Percentiles rank a stretch among this genome's conserved stretches.
Evolutionary conservation across 805 yeast genomes (phyloP).

Genomic region (Yueomyces sinensis): DNA sequence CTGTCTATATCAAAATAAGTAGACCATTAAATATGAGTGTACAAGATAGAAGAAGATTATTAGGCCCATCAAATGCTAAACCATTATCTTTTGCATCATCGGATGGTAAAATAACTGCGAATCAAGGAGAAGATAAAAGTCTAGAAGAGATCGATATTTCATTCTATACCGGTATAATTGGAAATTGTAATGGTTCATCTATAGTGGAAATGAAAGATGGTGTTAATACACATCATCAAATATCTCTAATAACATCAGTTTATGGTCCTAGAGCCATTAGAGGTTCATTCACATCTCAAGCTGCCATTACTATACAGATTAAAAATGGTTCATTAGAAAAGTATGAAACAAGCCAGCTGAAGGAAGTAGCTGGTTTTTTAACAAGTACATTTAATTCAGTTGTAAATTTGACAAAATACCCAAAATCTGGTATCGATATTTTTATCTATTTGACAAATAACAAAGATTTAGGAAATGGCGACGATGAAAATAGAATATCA

Average conservation of each 20-base stretch:
- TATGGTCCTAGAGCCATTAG: constrained; percentile 85
- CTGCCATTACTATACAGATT: constrained; percentile 43
- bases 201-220: constrained; percentile 47
- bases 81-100: constrained; percentile 29
- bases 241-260: constrained; percentile 49
- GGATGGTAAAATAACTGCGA: not conserved
- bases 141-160: constrained; percentile 4
- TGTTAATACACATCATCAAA: constrained; percentile 14
- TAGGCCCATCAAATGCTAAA: constrained; percentile 64
- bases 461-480: constrained; percentile 3
- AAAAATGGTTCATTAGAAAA: constrained; percentile 24
- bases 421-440: constrained; percentile 79
- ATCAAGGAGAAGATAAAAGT: constrained; percentile 6
- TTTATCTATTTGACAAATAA: constrained; percentile 47
- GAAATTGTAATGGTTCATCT: constrained; percentile 73
- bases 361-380: constrained; percentile 30
- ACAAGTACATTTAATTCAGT: constrained; percentile 27
- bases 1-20: too few relatives aligned
- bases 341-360: constrained; percentile 18
- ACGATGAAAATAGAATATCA: constrained; percentile 19
- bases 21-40: too few relatives aligned
- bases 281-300: constrained; percentile 56
- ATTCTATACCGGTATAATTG: constrained; percentile 54
- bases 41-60: constrained; percentile 69
- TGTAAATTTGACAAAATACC: constrained; percentile 52